A percentile compares a stretch with the other conserved stretches of the same genome.
phyloP scores from a whole-genome alignment of 495 filamentous ascomycete genomes.

The Aspergillus wentii region DNA sequence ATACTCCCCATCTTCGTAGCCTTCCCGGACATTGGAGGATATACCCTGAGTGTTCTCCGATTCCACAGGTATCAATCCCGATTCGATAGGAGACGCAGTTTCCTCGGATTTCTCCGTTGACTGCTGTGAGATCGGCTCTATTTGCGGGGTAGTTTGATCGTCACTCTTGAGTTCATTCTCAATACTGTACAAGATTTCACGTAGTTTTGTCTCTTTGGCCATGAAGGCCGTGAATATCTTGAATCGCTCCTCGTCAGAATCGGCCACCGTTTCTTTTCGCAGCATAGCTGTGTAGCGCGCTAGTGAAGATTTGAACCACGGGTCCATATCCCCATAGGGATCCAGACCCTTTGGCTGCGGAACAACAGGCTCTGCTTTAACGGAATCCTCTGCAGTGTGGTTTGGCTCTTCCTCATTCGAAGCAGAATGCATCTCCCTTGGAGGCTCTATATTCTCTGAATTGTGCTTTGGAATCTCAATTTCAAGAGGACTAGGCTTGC shows the following conservation, averaged over 20 bases:
- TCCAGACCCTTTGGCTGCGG: conserved; percentile 19
- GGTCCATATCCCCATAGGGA: conserved; percentile 46
- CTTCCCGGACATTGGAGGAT: conserved; percentile 12
- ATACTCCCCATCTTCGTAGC: conserved; percentile 29
- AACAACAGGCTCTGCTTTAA: conserved; percentile 2
- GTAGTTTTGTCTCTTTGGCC: conserved; percentile 46
- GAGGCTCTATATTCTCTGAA: conserved; percentile 3
- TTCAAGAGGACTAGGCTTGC: conserved; percentile 14
- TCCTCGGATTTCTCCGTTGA: conserved; percentile 10
- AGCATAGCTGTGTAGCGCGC: conserved; percentile 49
- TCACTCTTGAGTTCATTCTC: conserved; percentile 27
- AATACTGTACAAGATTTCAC: conserved; percentile 48
- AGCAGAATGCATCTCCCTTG: conserved; percentile 2
- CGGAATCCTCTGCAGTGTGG: too few relatives aligned
- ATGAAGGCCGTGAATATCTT: conserved; percentile 49
- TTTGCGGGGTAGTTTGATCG: conserved; percentile 6
- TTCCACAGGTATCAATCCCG: conserved; percentile 33
- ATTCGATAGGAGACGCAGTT: conserved; percentile 18
- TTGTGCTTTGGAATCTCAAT: conserved; percentile 8
- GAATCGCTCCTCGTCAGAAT: conserved; percentile 45
- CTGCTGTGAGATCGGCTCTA: conserved; percentile 6
- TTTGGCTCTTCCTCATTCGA: neutral
- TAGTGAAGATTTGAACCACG: conserved; percentile 49
- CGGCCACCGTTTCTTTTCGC: conserved; percentile 46
- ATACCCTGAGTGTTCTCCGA: conserved; percentile 13